Conservation (phyloP, 2,329 filamentous ascomycete genomes). For the Botrytis elliptica region DNA sequence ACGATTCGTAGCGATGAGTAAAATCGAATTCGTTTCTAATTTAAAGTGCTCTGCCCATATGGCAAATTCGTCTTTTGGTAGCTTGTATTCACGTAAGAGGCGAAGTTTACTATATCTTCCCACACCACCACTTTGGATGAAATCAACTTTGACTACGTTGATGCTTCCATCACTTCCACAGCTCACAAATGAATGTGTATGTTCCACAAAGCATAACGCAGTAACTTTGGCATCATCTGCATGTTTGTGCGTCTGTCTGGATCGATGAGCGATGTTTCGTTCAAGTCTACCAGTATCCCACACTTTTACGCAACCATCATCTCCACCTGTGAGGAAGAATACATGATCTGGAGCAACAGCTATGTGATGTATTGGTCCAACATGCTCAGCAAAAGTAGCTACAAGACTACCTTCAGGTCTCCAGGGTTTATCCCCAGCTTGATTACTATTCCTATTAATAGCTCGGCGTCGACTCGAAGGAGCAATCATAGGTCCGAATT, state of each 20-base stretch:
- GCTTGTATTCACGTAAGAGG: constrained; percentile 75
- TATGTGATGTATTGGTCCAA: constrained; percentile 76
- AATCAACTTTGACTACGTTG: constrained; percentile 74
- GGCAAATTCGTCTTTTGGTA: constrained; percentile 71
- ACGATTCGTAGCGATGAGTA: constrained; percentile 82
- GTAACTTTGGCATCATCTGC: constrained; percentile 69
- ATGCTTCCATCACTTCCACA: constrained; percentile 88
- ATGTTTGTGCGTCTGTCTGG: constrained; percentile 82
- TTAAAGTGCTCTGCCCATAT: constrained; percentile 94
- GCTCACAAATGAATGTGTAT: constrained; percentile 89
- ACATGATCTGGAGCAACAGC: constrained; percentile 82
- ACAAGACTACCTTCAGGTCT: constrained; percentile 80
- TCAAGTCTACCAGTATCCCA: constrained; percentile 92
- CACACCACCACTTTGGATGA: constrained; percentile 54
- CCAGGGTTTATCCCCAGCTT: constrained; percentile 62
- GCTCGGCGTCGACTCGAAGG: constrained; percentile 59
- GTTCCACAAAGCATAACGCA: constrained; percentile 85
- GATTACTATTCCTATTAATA: constrained; percentile 40
- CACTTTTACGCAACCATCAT: constrained; percentile 86
- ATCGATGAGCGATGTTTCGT: constrained; percentile 83
- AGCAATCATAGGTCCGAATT: constrained; percentile 79
- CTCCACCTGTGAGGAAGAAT: constrained; percentile 92
- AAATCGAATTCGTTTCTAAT: constrained; percentile 74
- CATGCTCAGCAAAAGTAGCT: constrained; percentile 86
- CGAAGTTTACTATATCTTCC: constrained; percentile 77